A percentile compares a stretch with the other conserved stretches of the same genome.
phyloP scores from a whole-genome alignment of 768 basidiomycete genomes.

The Kwoniella sp. region DNA sequence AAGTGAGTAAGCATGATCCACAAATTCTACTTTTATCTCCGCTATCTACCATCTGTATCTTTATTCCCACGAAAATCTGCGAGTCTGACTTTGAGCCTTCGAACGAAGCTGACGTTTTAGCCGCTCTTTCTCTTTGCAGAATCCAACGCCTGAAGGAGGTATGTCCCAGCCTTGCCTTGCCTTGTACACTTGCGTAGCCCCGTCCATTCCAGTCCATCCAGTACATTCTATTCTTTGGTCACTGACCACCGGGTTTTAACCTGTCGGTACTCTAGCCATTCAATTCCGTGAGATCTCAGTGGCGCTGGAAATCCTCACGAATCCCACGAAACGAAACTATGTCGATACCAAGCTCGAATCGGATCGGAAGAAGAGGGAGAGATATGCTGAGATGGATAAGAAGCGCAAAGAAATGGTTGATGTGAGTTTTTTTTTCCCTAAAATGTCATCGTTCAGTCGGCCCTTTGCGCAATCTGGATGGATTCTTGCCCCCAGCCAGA shows the following conservation, averaged over 20 bases:
- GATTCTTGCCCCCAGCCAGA: too few relatives aligned
- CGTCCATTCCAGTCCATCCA: too few relatives aligned
- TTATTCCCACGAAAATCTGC: too few relatives aligned
- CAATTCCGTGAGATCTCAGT: conserved; percentile 50
- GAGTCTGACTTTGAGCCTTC: too few relatives aligned
- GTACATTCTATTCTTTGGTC: too few relatives aligned
- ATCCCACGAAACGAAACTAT: conserved; percentile 45
- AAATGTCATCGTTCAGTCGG: neutral
- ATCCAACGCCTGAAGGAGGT: conserved; percentile 36
- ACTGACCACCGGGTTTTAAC: conserved; percentile 1
- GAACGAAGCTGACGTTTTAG: conserved; percentile 3
- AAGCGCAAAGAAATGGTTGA: conserved; percentile 50
- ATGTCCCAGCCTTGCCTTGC: too few relatives aligned
- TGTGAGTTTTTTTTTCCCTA: conserved; percentile 34
- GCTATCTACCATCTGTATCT: too few relatives aligned
- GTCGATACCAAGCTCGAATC: conserved; percentile 44
- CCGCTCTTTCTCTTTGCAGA: conserved; percentile 2
- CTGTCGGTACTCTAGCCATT: conserved; percentile 19
- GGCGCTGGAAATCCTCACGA: conserved; percentile 41
- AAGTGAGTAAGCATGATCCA: too few relatives aligned
- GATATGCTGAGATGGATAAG: conserved; percentile 49
- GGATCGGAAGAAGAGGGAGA: conserved; percentile 42
- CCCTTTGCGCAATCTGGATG: neutral
- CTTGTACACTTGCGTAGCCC: too few relatives aligned
- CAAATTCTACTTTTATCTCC: too few relatives aligned